Percentiles rank a stretch among this genome's conserved stretches.
Conservation (phyloP, 2,329 filamentous ascomycete genomes). For the Neopestalotiopsis clavispora region DNA sequence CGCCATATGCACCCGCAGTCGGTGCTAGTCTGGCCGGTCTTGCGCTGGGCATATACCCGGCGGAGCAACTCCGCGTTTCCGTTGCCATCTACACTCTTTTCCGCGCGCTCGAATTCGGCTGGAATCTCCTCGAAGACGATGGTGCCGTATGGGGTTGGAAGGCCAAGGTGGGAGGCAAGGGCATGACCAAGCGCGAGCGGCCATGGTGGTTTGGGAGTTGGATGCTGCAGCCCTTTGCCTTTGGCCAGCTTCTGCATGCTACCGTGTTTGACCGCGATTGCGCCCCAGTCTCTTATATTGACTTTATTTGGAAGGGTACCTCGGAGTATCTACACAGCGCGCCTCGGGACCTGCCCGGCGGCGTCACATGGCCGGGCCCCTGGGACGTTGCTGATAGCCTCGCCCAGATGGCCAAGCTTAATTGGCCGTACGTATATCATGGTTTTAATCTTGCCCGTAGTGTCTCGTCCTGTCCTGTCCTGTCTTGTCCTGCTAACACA, state of each 20-base stretch:
- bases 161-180: conserved; percentile 42
- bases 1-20: conserved; percentile 83
- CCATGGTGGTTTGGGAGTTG: conserved; percentile 88
- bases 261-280: conserved; percentile 79
- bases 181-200: conserved; percentile 62
- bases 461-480: conserved; percentile 3
- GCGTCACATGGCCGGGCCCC: conserved; percentile 74
- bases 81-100: conserved; percentile 83
- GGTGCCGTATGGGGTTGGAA: conserved; percentile 68
- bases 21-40: conserved; percentile 88
- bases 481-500: conserved; percentile 9
- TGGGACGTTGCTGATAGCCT: conserved; percentile 82
- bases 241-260: conserved; percentile 77
- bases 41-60: conserved; percentile 76
- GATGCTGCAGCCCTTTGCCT: conserved; percentile 78
- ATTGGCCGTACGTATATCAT: conserved; percentile 73
- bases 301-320: conserved; percentile 71
- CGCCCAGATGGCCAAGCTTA: conserved; percentile 77
- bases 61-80: conserved; percentile 68
- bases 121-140: conserved; percentile 80
- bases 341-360: conserved; percentile 70
- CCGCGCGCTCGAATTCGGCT: conserved; percentile 82
- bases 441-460: too few species aligned
- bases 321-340: conserved; percentile 78
- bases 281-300: conserved; percentile 45